These are phyloP conservation scores for Solanum lycopersicoides DNA, from an alignment of 257 asterid genomes.

Conservation along the genomic window DNA sequence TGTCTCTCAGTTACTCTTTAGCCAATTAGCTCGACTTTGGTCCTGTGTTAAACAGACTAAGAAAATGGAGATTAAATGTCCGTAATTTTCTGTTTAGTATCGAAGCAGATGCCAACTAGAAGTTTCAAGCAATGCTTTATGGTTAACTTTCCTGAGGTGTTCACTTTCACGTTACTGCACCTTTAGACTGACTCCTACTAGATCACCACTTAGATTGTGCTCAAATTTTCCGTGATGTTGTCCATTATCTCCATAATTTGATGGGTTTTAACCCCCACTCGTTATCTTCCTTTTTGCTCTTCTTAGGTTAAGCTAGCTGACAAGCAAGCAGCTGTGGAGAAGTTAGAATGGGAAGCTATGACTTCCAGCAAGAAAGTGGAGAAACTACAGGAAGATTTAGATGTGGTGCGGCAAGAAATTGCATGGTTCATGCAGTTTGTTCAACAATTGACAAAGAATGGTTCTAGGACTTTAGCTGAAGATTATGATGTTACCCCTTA, in stretches of 20 bases:
- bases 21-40: neutral
- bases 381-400: conserved; percentile 67
- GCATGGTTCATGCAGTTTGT: conserved; percentile 52
- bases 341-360: conserved; percentile 80
- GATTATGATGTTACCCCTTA: conserved; percentile 37
- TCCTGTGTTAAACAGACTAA: neutral
- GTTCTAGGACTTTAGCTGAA: conserved; percentile 14
- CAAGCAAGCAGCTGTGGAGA: conserved; percentile 95
- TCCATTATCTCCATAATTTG: neutral
- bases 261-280: neutral
- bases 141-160: neutral
- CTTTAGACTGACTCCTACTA: neutral
- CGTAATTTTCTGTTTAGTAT: neutral
- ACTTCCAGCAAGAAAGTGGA: conserved; percentile 64
- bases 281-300: neutral
- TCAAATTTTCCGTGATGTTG: neutral
- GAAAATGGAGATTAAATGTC: neutral
- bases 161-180: neutral
- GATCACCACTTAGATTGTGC: neutral
- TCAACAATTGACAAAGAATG: conserved; percentile 50
- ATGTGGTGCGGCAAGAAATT: conserved; percentile 49
- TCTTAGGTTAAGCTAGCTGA: conserved; percentile 83
- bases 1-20: neutral
- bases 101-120: neutral
- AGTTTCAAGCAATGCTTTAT: neutral